Conservation (phyloP, 2,329 filamentous ascomycete species). For the Beauveria caledonica region DNA sequence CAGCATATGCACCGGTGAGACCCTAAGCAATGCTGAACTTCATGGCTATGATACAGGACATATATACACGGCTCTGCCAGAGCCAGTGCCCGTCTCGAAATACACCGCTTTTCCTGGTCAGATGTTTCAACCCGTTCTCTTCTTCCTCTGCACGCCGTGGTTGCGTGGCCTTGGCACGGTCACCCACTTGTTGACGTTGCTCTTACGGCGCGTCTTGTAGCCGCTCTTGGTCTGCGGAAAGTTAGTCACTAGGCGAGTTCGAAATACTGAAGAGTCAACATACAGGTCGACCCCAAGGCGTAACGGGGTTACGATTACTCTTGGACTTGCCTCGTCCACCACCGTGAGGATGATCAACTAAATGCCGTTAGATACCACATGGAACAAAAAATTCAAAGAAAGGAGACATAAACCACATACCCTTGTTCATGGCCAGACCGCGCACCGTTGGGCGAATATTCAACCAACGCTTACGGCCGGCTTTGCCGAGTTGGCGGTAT, state of each 20-base stretch:
- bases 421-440: slow-evolving; percentile 97
- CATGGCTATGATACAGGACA: slow-evolving; percentile 11
- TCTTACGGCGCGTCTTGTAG: slow-evolving; percentile 84
- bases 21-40: neutral
- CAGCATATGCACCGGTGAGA: neutral
- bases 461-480: slow-evolving; percentile 85
- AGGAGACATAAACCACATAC: slow-evolving; percentile 36
- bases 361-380: slow-evolving; percentile 12
- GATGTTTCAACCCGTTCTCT: slow-evolving; percentile 29
- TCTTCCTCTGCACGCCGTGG: slow-evolving; percentile 77
- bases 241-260: slow-evolving; percentile 20
- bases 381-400: neutral
- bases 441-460: slow-evolving; percentile 92
- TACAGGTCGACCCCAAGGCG: slow-evolving; percentile 93
- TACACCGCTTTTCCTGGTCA: neutral
- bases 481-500: slow-evolving; percentile 87
- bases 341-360: slow-evolving; percentile 92
- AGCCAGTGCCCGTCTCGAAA: slow-evolving; percentile 8
- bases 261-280: slow-evolving; percentile 29
- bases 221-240: slow-evolving; percentile 61
- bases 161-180: slow-evolving; percentile 78
- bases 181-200: slow-evolving; percentile 87
- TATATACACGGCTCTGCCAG: slow-evolving; percentile 11
- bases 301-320: slow-evolving; percentile 91
- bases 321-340: slow-evolving; percentile 99